Conservation (phyloP, 2,329 filamentous ascomycete genomes). For the Saccharata proteae region DNA sequence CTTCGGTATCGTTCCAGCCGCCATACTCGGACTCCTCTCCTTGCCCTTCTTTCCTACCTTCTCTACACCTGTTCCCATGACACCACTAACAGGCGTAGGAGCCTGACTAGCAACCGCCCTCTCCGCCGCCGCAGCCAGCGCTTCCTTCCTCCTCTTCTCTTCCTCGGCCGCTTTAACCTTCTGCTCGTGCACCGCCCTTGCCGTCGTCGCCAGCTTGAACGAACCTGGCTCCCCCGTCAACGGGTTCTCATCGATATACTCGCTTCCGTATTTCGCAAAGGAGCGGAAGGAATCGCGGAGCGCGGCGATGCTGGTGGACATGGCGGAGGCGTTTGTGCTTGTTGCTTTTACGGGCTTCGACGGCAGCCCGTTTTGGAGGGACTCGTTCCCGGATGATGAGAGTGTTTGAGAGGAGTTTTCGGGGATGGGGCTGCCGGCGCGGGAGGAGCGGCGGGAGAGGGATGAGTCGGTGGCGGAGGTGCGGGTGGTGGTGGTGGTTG, state of each 20-base stretch:
- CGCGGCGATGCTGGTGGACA: conserved; percentile 15
- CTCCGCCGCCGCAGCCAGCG: conserved; percentile 22
- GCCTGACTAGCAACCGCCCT: conserved; percentile 12
- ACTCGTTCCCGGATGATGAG: no score
- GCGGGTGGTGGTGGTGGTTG: conserved; percentile 26
- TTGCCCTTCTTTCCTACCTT: no score
- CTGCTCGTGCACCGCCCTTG: conserved; percentile 28
- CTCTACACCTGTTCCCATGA: conserved; percentile 1
- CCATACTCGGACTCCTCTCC: no score
- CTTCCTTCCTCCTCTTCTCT: conserved; percentile 9
- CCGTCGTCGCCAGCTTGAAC: conserved; percentile 42
- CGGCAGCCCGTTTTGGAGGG: conserved; percentile 9
- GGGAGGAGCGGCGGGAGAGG: conserved; percentile 20
- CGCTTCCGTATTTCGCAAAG: conserved; percentile 42
- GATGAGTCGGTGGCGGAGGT: conserved; percentile 15
- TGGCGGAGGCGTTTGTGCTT: conserved; percentile 1
- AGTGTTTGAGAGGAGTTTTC: conserved; percentile 11
- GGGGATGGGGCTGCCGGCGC: conserved; percentile 25
- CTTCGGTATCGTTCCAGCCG: no score
- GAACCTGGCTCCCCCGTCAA: conserved; percentile 50
- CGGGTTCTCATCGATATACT: conserved; percentile 54
- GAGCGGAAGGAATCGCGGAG: conserved; percentile 37
- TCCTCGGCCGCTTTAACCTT: conserved; percentile 16
- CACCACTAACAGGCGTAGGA: conserved; percentile 1
- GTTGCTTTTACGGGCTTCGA: conserved; percentile 2